Evolutionary conservation across 108 stramenopile genomes (phyloP), one percentile per base, ranked within the genome.

Genomic region (Parietichytrium sp.): DNA sequence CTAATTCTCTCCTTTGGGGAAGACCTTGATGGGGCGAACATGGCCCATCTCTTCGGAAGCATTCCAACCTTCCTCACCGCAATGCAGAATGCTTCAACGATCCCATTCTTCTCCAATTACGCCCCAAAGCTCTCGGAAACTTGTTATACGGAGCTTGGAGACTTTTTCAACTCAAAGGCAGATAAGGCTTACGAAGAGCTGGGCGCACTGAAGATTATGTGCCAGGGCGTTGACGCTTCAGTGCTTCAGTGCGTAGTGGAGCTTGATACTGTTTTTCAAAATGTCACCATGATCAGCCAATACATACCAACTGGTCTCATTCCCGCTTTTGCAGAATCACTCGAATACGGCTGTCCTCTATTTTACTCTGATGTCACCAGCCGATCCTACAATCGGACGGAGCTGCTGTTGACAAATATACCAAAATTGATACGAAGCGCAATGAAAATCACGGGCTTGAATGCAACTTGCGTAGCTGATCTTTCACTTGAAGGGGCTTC

Each of bases 291-390:
- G 20, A 72, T 72, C 45, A 42, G 61, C 38, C 3, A 72, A 6
- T 42, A 72, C 61, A 72, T 72, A 23, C 61, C 61, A 6, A 42
- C 36, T 25, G 61, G 61, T 7, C 38, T 72, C n/a, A 42, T 72
- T 0, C 16, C 36, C 10, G 61, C 61, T 38, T 72, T 72, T 20
- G 6, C 45, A 16, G 61, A 16, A n/a, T 45, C 38, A 45, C 61
- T 72, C 8, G 61, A 72, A 33, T 45, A 42, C 42, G 61, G 61
- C 61, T 72, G 61, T 25, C 36, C 36, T n/a, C 61, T 72, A 42
- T 72, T 72, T 72, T 0, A 6, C 10, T 13, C 10, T 25, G 42
- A 45, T 1, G 61, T 3, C 6, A 7, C 45, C n/a, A n/a, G n/a
- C n/a, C n/a, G n/a, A n/a, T n/a, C n/a, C n/a, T n/a, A n/a, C n/a